Percentiles rank a stretch among this genome's conserved stretches.
Conservation (phyloP, 2,329 filamentous ascomycete species). For the Xylariaceae sp. region DNA sequence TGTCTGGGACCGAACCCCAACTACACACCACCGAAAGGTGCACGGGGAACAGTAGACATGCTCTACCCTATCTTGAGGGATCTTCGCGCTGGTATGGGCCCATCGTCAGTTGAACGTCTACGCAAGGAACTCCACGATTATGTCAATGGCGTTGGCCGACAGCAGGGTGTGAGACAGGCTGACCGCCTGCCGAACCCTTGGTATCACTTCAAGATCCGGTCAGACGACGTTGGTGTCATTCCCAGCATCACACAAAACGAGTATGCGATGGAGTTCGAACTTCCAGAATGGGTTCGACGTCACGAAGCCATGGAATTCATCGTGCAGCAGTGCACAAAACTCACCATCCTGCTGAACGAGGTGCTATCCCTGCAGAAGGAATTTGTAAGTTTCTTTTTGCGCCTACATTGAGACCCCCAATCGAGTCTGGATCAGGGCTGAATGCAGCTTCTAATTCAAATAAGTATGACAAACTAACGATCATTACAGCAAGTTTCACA, state of each 20-base stretch:
- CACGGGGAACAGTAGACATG: slow-evolving; percentile 26
- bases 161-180: slow-evolving; percentile 27
- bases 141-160: slow-evolving; percentile 26
- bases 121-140: slow-evolving; percentile 29
- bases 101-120: slow-evolving; percentile 22
- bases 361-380: slow-evolving; percentile 30
- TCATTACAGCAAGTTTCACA: slow-evolving; percentile 25
- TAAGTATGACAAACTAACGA: slow-evolving; percentile 3
- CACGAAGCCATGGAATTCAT: slow-evolving; percentile 30
- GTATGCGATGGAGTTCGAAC: slow-evolving; percentile 30
- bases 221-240: slow-evolving; percentile 29
- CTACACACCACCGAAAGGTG: slow-evolving; percentile 21
- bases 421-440: background rate
- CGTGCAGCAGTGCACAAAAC: slow-evolving; percentile 27
- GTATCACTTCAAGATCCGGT: slow-evolving; percentile 29
- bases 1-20: slow-evolving; percentile 25
- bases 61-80: slow-evolving; percentile 29
- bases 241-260: slow-evolving; percentile 31
- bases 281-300: slow-evolving; percentile 25
- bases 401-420: background rate
- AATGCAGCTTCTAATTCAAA: background rate
- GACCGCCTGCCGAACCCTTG: slow-evolving; percentile 26
- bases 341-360: slow-evolving; percentile 29
- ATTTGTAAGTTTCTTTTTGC: slow-evolving; percentile 25
- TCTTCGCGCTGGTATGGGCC: slow-evolving; percentile 23